Conservation (phyloP, 2,329 filamentous ascomycete species). For the Pyrenophora teres region DNA sequence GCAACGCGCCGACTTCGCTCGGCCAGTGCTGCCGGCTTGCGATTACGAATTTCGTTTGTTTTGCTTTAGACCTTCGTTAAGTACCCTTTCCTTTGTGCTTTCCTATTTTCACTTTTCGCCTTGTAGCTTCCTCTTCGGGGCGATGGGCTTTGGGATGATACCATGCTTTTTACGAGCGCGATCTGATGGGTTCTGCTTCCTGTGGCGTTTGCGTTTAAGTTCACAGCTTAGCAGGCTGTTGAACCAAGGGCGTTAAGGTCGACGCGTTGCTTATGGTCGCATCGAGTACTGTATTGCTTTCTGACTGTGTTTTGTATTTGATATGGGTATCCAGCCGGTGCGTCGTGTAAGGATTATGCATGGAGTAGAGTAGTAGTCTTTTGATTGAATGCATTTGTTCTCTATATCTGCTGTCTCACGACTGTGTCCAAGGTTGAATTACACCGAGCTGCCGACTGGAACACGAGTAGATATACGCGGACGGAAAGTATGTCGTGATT, state of each 20-base stretch:
- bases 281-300: constrained; percentile 16
- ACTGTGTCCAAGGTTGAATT: not conserved
- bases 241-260: constrained; percentile 22
- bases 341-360: constrained; percentile 29
- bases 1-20: constrained; percentile 13
- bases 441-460: too few species aligned
- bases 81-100: constrained; percentile 9
- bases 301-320: constrained; percentile 3
- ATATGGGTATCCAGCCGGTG: not conserved
- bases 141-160: constrained; percentile 37
- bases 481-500: not conserved
- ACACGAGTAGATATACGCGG: too few species aligned
- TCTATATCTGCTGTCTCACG: not conserved
- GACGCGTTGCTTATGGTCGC: constrained; percentile 13
- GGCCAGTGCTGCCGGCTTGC: constrained; percentile 7
- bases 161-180: constrained; percentile 31
- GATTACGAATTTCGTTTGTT: constrained; percentile 12
- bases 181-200: constrained; percentile 27
- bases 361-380: constrained; percentile 12
- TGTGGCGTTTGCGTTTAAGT: constrained; percentile 27
- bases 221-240: constrained; percentile 18
- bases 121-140: constrained; percentile 15
- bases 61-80: constrained; percentile 11
- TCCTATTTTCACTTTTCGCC: constrained; percentile 16
- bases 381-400: constrained; percentile 17